Percentiles rank a stretch among this genome's conserved stretches.
These are phyloP conservation scores for Aspergillus candidus DNA, from an alignment of 2,329 filamentous ascomycete species.

Conservation along the genomic window DNA sequence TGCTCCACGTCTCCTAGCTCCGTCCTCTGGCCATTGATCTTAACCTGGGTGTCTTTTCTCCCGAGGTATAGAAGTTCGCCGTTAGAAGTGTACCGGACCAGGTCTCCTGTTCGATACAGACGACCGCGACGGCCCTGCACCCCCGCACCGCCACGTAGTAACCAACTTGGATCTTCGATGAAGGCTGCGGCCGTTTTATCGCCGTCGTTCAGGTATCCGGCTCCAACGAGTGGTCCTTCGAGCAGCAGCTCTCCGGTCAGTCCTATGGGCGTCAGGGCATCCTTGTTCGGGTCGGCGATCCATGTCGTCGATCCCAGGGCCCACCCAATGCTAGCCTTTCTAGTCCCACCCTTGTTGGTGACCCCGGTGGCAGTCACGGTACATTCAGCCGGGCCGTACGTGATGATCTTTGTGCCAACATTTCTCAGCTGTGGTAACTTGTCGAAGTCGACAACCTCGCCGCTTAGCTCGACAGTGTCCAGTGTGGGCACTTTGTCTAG, in stretches of 20 bases:
- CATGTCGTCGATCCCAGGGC: too few relatives aligned
- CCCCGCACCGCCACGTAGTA: too few relatives aligned
- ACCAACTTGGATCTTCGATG: slow-evolving; percentile 19
- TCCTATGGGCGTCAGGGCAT: slow-evolving; percentile 31
- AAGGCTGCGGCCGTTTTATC: slow-evolving; percentile 16
- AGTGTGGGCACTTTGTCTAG: too few relatives aligned
- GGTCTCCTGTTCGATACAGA: slow-evolving; percentile 27
- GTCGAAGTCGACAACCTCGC: too few relatives aligned
- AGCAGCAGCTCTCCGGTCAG: slow-evolving; percentile 34
- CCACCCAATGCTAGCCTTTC: too few relatives aligned
- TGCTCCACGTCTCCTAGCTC: slow-evolving; percentile 53
- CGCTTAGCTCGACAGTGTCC: too few relatives aligned
- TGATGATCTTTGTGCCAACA: too few relatives aligned
- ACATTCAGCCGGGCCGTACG: too few relatives aligned
- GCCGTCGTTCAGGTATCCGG: slow-evolving; percentile 20
- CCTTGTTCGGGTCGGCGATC: slow-evolving; percentile 32
- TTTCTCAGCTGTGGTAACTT: too few relatives aligned
- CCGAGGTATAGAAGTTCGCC: slow-evolving; percentile 41
- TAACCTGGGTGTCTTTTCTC: slow-evolving; percentile 60
- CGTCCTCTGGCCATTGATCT: slow-evolving; percentile 59
- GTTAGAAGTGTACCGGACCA: slow-evolving; percentile 26
- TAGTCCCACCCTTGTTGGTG: too few relatives aligned
- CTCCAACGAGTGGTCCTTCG: slow-evolving; percentile 13
- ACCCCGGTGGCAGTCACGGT: too few relatives aligned
- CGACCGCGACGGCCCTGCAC: too few relatives aligned